A percentile compares a stretch with the other conserved stretches of the same genome.
Evolutionary conservation across 1,284 basidiomycete species (phyloP).

Genomic region (Microbotryum saponariae): DNA sequence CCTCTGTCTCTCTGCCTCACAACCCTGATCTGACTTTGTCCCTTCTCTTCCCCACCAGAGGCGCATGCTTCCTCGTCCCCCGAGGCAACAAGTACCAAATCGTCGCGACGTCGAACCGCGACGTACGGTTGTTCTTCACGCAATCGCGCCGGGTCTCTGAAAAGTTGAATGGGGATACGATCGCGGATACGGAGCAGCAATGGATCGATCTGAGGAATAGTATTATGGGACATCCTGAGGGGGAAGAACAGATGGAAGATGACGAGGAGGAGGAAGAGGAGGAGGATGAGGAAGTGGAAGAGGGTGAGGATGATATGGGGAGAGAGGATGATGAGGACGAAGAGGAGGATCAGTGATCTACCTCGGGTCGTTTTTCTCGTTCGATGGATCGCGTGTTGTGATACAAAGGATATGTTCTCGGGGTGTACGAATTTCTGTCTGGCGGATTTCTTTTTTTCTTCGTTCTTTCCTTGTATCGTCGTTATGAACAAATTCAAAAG

Average conservation of each 20-base stretch:
- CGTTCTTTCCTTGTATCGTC: too few relatives aligned
- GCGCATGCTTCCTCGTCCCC: slow-evolving; percentile 20
- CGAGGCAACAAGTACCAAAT: slow-evolving; percentile 84
- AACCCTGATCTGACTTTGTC: slow-evolving; percentile 40
- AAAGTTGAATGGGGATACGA: slow-evolving; percentile 14
- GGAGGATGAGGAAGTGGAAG: slow-evolving; percentile 32
- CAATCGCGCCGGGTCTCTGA: slow-evolving; percentile 46
- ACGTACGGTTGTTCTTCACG: slow-evolving; percentile 81
- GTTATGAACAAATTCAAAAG: too few relatives aligned
- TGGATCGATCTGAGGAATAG: slow-evolving; percentile 2
- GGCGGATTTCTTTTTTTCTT: too few relatives aligned
- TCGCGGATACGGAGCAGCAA: slow-evolving; percentile 16
- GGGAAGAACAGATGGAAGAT: slow-evolving; percentile 24
- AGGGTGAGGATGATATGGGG: not conserved
- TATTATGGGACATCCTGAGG: slow-evolving; percentile 4
- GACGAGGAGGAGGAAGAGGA: slow-evolving; percentile 34
- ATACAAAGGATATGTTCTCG: too few relatives aligned
- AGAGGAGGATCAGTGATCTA: not conserved
- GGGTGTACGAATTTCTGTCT: too few relatives aligned
- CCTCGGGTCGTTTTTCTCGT: too few relatives aligned
- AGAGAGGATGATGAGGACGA: not conserved
- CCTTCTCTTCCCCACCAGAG: not conserved
- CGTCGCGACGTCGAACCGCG: slow-evolving; percentile 71
- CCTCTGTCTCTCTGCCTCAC: slow-evolving; percentile 66
- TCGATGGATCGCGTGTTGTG: too few relatives aligned